phyloP scores from a whole-genome alignment of 345 rosid genomes.

The Odontarrhena argentea region DNA sequence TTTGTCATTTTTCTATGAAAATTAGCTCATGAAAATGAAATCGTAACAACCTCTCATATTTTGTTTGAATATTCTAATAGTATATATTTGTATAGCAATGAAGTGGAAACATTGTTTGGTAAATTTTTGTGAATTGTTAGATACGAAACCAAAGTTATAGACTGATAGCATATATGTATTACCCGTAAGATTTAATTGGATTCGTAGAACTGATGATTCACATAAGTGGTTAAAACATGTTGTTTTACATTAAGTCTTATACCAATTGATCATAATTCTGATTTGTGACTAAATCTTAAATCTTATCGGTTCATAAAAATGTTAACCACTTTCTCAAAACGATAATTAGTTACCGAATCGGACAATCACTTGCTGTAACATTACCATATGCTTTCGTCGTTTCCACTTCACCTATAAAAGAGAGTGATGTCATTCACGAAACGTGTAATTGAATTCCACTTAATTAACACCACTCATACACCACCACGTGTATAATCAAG shows the following conservation, averaged over 20 bases:
- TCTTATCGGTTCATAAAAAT: too few species aligned
- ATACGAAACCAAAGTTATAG: too few species aligned
- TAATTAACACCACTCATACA: background rate
- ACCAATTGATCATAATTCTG: too few species aligned
- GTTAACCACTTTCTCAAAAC: background rate
- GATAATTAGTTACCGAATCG: background rate
- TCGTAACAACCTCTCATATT: constrained; percentile 5
- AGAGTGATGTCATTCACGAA: background rate
- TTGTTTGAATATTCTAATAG: background rate
- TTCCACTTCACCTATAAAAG: constrained; percentile 29
- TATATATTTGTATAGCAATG: background rate
- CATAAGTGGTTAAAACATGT: too few species aligned
- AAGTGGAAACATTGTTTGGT: background rate
- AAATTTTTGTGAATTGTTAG: too few species aligned
- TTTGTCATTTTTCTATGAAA: constrained; percentile 4
- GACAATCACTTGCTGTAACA: background rate
- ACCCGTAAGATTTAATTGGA: too few species aligned
- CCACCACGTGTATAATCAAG: background rate
- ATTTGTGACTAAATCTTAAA: too few species aligned
- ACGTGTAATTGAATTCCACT: background rate
- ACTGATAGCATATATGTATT: too few species aligned
- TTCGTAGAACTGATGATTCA: too few species aligned
- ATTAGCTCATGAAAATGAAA: constrained; percentile 30
- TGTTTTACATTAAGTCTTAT: too few species aligned
- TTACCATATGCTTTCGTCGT: constrained; percentile 12